A percentile compares a stretch with the other conserved stretches of the same genome.
Evolutionary conservation across 306 rosid species (phyloP).

Genomic region (Lupinus albus): DNA sequence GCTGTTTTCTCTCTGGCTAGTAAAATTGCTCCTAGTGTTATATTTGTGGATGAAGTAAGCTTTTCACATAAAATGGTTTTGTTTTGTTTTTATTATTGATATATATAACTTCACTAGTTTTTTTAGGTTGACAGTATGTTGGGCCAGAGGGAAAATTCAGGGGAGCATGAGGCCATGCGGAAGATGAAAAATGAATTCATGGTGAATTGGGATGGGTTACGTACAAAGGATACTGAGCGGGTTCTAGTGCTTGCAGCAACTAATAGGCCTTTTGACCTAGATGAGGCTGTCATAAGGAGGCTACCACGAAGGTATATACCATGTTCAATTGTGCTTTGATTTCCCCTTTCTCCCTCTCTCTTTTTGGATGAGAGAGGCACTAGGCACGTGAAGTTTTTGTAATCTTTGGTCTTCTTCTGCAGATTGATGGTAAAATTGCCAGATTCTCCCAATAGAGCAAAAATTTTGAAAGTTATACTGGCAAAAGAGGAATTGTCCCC

Average conservation of each 20-base stretch:
- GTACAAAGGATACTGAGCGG: conserved; percentile 85
- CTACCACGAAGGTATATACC: conserved; percentile 76
- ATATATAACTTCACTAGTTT: conserved; percentile 21
- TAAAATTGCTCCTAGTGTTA: conserved; percentile 88
- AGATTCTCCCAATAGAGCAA: conserved; percentile 81
- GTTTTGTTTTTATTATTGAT: conserved; percentile 29
- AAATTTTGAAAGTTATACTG: conserved; percentile 79
- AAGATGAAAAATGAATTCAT: conserved; percentile 95
- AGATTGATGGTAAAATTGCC: conserved; percentile 96
- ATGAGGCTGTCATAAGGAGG: conserved; percentile 92
- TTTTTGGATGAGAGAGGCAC: background rate
- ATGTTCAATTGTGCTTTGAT: conserved; percentile 11
- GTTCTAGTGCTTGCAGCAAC: conserved; percentile 94
- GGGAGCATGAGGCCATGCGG: conserved; percentile 94
- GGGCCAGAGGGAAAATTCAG: conserved; percentile 91
- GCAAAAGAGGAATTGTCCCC: conserved; percentile 82
- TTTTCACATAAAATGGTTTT: background rate
- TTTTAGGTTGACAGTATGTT: conserved; percentile 93
- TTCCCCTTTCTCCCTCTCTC: background rate
- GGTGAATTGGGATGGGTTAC: conserved; percentile 96
- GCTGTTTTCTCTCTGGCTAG: conserved; percentile 93
- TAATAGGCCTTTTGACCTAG: conserved; percentile 91
- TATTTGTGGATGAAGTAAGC: conserved; percentile 80
- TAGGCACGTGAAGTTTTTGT: conserved; percentile 17
- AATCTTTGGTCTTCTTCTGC: conserved; percentile 39